A percentile compares a stretch with the other conserved stretches of the same genome.
Conservation (phyloP, 106 monocot genomes). For the Xerophyta viscosa region DNA sequence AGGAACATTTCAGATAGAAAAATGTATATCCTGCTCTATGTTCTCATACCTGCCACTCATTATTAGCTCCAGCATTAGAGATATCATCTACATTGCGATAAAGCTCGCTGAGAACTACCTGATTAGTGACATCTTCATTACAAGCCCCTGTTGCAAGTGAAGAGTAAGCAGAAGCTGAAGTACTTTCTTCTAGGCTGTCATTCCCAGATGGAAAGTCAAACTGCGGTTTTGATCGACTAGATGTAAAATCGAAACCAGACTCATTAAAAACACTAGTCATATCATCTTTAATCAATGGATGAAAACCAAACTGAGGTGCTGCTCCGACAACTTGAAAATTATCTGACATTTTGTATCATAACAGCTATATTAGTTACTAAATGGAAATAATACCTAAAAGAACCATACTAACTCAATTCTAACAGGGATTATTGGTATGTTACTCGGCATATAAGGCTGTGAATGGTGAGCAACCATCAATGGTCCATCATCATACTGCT, state of each 20-base stretch:
- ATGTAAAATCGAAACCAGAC: constrained; percentile 24
- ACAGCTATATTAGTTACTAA: background rate
- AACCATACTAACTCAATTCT: constrained; percentile 9
- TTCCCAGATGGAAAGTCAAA: constrained; percentile 44
- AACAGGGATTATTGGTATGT: constrained; percentile 17
- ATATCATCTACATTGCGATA: constrained; percentile 8
- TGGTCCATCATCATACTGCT: constrained; percentile 48
- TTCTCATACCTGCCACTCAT: constrained; percentile 30
- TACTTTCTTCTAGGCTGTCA: constrained; percentile 30
- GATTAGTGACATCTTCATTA: constrained; percentile 7
- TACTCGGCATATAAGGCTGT: constrained; percentile 15
- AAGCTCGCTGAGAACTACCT: constrained; percentile 19
- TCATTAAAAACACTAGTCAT: constrained; percentile 31
- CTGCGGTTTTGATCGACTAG: constrained; percentile 25
- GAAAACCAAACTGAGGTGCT: constrained; percentile 35
- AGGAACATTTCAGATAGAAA: background rate
- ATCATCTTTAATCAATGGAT: constrained; percentile 36
- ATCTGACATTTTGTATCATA: constrained; percentile 16
- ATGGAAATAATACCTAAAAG: background rate
- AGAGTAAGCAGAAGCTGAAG: constrained; percentile 22
- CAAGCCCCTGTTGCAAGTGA: constrained; percentile 4
- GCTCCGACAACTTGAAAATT: constrained; percentile 16
- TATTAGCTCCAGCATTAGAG: constrained; percentile 17
- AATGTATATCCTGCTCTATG: background rate
- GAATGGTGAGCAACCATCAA: constrained; percentile 21